Conservation (phyloP, 192 early-diverging fungal species). For the Cladochytrium replicatum region DNA sequence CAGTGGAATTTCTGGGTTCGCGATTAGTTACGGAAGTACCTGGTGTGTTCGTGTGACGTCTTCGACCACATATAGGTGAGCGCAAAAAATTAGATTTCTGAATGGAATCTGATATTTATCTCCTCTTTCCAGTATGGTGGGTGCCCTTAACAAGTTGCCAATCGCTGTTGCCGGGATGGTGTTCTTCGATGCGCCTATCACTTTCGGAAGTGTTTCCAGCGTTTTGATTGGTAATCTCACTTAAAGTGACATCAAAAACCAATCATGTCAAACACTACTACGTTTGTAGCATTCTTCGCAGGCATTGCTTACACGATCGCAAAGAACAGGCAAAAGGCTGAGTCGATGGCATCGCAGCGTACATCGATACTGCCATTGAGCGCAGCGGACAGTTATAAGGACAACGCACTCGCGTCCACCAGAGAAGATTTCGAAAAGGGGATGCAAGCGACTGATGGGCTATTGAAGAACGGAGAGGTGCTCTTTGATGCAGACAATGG, state of each 20-base stretch:
- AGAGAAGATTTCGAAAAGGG: too few relatives aligned
- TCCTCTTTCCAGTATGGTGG: constrained; percentile 81
- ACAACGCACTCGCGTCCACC: too few relatives aligned
- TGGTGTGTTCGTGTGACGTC: constrained; percentile 68
- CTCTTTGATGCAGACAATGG: too few relatives aligned
- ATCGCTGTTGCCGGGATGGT: constrained; percentile 91
- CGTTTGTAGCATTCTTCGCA: constrained; percentile 13
- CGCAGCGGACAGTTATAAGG: too few relatives aligned
- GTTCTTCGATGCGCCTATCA: constrained; percentile 80
- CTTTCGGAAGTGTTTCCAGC: constrained; percentile 70
- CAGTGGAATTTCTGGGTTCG: constrained; percentile 77
- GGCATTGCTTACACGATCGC: constrained; percentile 20
- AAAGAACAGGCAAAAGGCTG: constrained; percentile 24
- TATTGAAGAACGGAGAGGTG: too few relatives aligned
- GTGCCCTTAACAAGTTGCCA: constrained; percentile 95
- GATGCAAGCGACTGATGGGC: too few relatives aligned
- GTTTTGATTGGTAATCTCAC: constrained; percentile 69
- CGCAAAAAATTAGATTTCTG: background rate
- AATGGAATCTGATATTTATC: too few relatives aligned
- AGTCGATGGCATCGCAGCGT: too few relatives aligned
- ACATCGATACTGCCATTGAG: too few relatives aligned
- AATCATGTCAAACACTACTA: too few relatives aligned
- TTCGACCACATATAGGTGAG: constrained; percentile 48
- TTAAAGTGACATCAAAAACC: too few relatives aligned
- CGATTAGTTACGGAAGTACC: constrained; percentile 74